Evolutionary conservation across 2,329 filamentous ascomycete species (phyloP).

Genomic region (Paraphaeosphaeria sporulosa): DNA sequence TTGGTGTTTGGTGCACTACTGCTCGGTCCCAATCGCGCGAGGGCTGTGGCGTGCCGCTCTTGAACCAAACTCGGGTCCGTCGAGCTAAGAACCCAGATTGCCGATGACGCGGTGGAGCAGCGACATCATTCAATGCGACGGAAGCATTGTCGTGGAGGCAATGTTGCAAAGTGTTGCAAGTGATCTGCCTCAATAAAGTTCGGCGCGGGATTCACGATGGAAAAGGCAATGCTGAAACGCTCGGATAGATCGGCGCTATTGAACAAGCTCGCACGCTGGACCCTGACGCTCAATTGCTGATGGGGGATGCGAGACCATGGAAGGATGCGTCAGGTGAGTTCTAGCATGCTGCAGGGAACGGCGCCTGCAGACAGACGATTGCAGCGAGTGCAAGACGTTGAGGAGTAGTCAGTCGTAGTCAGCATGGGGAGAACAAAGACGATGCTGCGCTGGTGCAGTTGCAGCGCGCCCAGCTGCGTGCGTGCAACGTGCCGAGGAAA

Average conservation of each 20-base stretch:
- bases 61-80: slow-evolving; percentile 7
- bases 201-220: not conserved
- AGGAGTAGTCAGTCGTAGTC: not conserved
- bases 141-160: not conserved
- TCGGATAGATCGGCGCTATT: not conserved
- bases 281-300: not conserved
- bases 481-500: slow-evolving; percentile 29
- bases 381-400: not conserved
- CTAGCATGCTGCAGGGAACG: not conserved
- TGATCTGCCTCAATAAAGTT: not conserved
- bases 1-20: slow-evolving; percentile 1
- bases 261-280: not conserved
- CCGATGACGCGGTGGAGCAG: not conserved
- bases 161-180: not conserved
- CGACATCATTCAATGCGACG: not conserved
- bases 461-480: not conserved
- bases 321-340: not conserved
- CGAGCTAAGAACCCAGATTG: not conserved
- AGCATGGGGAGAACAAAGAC: not conserved
- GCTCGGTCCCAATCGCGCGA: not conserved
- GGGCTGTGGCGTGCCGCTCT: not conserved
- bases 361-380: not conserved
- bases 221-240: not conserved
- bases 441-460: not conserved
- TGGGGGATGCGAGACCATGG: not conserved